These are phyloP conservation scores for Priceomyces fermenticarens DNA, from an alignment of 805 yeast species.

Conservation along the genomic window DNA sequence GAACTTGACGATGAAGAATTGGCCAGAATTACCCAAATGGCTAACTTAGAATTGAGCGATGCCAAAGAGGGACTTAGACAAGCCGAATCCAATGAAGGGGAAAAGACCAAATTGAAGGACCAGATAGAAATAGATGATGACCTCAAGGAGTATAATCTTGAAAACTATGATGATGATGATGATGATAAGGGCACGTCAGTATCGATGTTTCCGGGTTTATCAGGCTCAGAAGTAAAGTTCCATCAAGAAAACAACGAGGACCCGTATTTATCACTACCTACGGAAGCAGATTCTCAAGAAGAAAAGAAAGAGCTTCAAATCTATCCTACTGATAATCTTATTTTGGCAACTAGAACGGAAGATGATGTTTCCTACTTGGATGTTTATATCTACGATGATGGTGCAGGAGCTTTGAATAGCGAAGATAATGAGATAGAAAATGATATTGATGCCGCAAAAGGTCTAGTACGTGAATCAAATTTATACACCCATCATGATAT, in stretches of 20 bases:
- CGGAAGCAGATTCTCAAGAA: conserved; percentile 62
- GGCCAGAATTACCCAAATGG: conserved; percentile 84
- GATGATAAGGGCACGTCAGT: conserved; percentile 58
- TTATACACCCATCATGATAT: conserved; percentile 94
- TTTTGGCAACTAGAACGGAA: conserved; percentile 91
- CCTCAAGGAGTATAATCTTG: conserved; percentile 82
- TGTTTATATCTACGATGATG: conserved; percentile 92
- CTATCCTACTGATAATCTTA: conserved; percentile 84
- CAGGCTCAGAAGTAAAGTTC: conserved; percentile 55
- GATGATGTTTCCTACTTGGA: conserved; percentile 92
- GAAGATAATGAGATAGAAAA: conserved; percentile 64
- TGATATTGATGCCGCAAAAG: conserved; percentile 75
- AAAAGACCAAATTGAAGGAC: conserved; percentile 32
- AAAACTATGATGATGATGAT: conserved; percentile 73
- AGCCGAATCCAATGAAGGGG: conserved; percentile 23
- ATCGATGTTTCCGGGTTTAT: conserved; percentile 69
- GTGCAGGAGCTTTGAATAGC: conserved; percentile 77
- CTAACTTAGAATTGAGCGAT: conserved; percentile 76
- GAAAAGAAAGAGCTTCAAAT: conserved; percentile 83
- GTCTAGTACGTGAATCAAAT: conserved; percentile 66
- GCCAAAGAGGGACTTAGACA: conserved; percentile 53
- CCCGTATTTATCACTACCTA: conserved; percentile 61
- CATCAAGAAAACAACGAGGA: conserved; percentile 52
- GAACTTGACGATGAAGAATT: conserved; percentile 89
- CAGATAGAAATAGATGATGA: conserved; percentile 76